phyloP scores from a whole-genome alignment of 495 filamentous ascomycete genomes.

The Penicillium atrosanguineum region DNA sequence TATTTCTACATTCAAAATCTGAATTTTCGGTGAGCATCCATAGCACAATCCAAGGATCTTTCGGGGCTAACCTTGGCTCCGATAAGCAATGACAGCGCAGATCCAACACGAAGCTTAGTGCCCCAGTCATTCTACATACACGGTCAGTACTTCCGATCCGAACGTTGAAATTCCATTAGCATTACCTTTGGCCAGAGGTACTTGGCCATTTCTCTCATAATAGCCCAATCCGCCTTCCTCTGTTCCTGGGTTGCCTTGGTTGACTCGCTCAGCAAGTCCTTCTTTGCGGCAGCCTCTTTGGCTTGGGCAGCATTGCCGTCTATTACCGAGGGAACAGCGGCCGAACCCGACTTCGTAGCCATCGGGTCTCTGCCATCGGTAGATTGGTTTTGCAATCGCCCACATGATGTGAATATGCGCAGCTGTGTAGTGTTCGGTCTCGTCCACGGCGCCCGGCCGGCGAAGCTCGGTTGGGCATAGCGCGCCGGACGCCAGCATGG shows the following conservation, averaged over 20 bases:
- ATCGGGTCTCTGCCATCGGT: conserved; percentile 12
- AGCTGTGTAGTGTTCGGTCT: conserved; percentile 26
- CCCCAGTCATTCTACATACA: conserved; percentile 62
- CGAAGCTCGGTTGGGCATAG: conserved; percentile 28
- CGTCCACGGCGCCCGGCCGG: conserved; percentile 28
- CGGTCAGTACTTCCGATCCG: conserved; percentile 4
- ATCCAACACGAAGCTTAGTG: conserved; percentile 78
- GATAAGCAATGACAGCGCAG: conserved; percentile 76
- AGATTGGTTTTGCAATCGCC: conserved; percentile 20
- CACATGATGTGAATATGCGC: conserved; percentile 27
- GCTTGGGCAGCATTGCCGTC: conserved; percentile 18
- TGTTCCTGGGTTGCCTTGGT: conserved; percentile 72
- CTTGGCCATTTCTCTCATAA: conserved; percentile 93
- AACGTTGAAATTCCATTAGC: background rate
- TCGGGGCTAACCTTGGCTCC: conserved; percentile 68
- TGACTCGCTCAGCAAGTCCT: conserved; percentile 55
- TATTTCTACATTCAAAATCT: conserved; percentile 93
- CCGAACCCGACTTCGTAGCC: conserved; percentile 12
- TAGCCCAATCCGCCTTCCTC: conserved; percentile 95
- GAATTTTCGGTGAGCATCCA: conserved; percentile 15
- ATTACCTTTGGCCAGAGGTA: conserved; percentile 94
- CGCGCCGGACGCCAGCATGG: conserved; percentile 40
- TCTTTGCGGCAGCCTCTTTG: conserved; percentile 32
- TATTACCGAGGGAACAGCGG: conserved; percentile 15
- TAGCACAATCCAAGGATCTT: too few relatives aligned